These are phyloP conservation scores for Malus orientalis DNA, from an alignment of 306 rosid species.

Conservation along the genomic window DNA sequence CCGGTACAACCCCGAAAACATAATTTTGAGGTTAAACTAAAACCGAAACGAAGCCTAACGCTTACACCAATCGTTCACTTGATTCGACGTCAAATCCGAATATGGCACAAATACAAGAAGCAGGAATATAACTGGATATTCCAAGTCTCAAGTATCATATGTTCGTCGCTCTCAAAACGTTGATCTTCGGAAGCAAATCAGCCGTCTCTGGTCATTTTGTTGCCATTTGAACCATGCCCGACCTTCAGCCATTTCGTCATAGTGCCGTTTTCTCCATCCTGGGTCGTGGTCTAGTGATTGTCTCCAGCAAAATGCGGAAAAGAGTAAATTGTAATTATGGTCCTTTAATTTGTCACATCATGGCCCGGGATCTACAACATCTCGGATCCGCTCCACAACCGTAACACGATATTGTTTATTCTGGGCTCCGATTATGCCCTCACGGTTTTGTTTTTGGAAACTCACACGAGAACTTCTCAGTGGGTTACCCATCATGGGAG, in stretches of 20 bases:
- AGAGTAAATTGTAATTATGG: no score
- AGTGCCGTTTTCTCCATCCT: conserved; percentile 30
- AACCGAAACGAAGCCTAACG: conserved; percentile 14
- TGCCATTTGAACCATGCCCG: conserved; percentile 20
- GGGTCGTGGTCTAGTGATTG: conserved; percentile 41
- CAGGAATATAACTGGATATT: background rate
- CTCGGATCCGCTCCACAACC: rapidly evolving
- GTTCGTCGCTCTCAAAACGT: conserved; percentile 12
- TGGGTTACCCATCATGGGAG: no score
- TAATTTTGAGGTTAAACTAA: conserved; percentile 3
- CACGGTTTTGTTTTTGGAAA: no score
- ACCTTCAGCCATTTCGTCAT: conserved; percentile 30
- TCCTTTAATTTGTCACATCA: no score
- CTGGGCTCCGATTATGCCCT: no score
- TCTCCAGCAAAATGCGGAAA: no score
- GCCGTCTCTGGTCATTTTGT: conserved; percentile 19
- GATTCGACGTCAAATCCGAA: conserved; percentile 12
- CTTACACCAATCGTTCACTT: conserved; percentile 9
- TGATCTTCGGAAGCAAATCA: conserved; percentile 12
- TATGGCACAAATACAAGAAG: conserved; percentile 14
- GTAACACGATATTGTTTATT: no score
- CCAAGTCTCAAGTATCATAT: conserved; percentile 9
- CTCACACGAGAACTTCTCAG: no score
- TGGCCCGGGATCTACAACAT: no score
- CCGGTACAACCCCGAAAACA: background rate